Base-by-base conservation (phyloP, 306 rosid species). In the Lathyrus sativus region DNA sequence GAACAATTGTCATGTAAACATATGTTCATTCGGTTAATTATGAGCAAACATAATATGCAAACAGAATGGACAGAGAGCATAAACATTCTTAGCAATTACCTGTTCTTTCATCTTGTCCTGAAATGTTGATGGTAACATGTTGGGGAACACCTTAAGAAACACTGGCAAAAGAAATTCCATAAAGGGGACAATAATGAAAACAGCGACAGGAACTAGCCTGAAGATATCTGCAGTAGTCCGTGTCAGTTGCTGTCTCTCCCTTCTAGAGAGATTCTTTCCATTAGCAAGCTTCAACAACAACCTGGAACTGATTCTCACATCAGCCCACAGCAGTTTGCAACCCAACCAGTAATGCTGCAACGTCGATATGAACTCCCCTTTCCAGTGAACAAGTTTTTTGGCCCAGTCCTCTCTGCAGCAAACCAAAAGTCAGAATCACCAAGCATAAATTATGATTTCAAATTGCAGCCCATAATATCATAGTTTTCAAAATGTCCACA, bases 271-370 rank as follows among this genome's bases (percentile, higher is more conserved):
- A 72, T 71, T 88, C 96, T 88, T 90, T 57, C 98, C 96, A 68
- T 87, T 85, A 22, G 96, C 92, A 83, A 89, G 98, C 80, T 92
- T 92, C 64, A 86, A 65, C 62, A 93, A 79, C 85, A 90, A 80
- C 53, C 96, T 82, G 53, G 90, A 90, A 70, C 96, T 83, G 63
- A 93, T 90, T 78, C 88, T 93, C 76, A 86, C 85, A 78, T 93
- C 97, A 37, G 72, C 87, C 84, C 93, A 89, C 18, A 90, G 74
- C 58, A 93, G 90, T 85, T 93, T 93, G 29, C 73, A 77, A 68
- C 98, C 98, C 82, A 90, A 72, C 98, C 96, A 89, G 64, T 92
- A 92, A 87, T 92, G 98, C 76, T 89, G 89, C 76, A 88, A 62
- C 0, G 96, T 90, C 0, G 97, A 86, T 7, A 81, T 67, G 50